Base-by-base conservation (phyloP, 768 basidiomycete genomes). In the Suillus sp. region DNA sequence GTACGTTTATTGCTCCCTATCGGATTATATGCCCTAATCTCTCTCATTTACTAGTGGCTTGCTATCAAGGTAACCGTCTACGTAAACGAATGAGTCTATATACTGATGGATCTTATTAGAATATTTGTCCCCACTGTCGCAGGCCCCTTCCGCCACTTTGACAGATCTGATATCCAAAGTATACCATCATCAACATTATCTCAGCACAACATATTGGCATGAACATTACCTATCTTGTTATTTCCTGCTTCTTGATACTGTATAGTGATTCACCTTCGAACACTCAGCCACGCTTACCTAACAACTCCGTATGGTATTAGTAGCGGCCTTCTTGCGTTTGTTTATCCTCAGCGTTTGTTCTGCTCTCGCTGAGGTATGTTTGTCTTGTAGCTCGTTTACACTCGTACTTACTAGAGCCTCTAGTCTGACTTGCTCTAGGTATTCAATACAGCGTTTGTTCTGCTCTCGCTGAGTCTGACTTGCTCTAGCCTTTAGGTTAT, bases 71-170 rank as follows among this genome's bases (percentile, higher is more conserved):
- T 86, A 60, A 37, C 62, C 34, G 60, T 64, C 53, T 20, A 54
- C 47, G 37, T 57, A 27, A 27, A 20, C 53, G 3, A 57, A 14
- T 40, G 22, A 53, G 8, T 11, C 55, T 37, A 18, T 27, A 27
- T 60, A 7, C 25, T 37, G 30, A 57, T 40, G 10, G 9, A 40
- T 47, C 25, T 40, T 30, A 63, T 2, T 64, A 93, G 91, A 95
- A 92, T 66, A 94, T 95, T 45, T 96, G 94, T 71, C 93, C 94
- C n/a, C 88, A 94, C 64, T 95, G 94, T 76, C 89, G 93, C 65
- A 79, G 93, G 64, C 88, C 90, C 20, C 73, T 96, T 54, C 93
- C 94, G 11, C 92, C 93, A 1, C 78, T 95, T 48, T 95, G 78
- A 80, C 25, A 18, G 42, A 35, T 57, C 56, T 42, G 18, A 57